Percentiles rank a stretch among this genome's conserved stretches.
phyloP scores from a whole-genome alignment of 768 basidiomycete genomes.

The Suillus tomentosus region DNA sequence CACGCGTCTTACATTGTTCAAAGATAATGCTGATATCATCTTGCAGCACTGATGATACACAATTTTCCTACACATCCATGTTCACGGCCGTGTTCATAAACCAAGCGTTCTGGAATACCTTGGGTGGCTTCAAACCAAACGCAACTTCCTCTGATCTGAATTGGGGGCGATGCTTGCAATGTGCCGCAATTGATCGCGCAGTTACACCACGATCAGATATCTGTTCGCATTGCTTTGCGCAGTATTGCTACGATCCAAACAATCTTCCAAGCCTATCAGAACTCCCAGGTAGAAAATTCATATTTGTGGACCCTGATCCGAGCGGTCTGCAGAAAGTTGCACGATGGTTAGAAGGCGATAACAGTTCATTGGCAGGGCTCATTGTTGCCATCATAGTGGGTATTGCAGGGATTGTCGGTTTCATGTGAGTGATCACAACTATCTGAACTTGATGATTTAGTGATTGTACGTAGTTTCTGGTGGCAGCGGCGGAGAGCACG shows the following conservation, averaged over 20 bases:
- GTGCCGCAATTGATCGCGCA: slow-evolving; percentile 61
- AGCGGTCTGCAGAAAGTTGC: slow-evolving; percentile 45
- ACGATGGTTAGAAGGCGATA: slow-evolving; percentile 46
- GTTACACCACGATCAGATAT: slow-evolving; percentile 41
- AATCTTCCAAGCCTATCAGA: slow-evolving; percentile 58
- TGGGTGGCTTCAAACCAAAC: slow-evolving; percentile 63
- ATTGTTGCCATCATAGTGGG: slow-evolving; percentile 43
- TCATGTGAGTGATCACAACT: slow-evolving; percentile 33
- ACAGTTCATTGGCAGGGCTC: slow-evolving; percentile 51
- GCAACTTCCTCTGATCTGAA: slow-evolving; percentile 54
- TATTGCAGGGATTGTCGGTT: slow-evolving; percentile 37
- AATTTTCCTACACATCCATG: slow-evolving; percentile 57
- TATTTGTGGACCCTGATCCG: slow-evolving; percentile 58
- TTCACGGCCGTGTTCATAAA: slow-evolving; percentile 61
- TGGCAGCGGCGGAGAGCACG: slow-evolving; percentile 28
- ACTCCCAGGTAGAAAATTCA: slow-evolving; percentile 40
- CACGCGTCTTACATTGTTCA: slow-evolving; percentile 9
- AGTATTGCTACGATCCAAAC: slow-evolving; percentile 57
- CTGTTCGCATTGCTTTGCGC: slow-evolving; percentile 63
- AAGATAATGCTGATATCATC: slow-evolving; percentile 12
- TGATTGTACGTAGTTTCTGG: slow-evolving; percentile 27
- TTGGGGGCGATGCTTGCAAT: slow-evolving; percentile 61
- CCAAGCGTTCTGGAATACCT: slow-evolving; percentile 60
- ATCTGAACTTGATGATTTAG: neutral
- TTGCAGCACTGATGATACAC: slow-evolving; percentile 56